Conservation (phyloP, 2,329 filamentous ascomycete genomes). For the Herpotrichia juniperi region DNA sequence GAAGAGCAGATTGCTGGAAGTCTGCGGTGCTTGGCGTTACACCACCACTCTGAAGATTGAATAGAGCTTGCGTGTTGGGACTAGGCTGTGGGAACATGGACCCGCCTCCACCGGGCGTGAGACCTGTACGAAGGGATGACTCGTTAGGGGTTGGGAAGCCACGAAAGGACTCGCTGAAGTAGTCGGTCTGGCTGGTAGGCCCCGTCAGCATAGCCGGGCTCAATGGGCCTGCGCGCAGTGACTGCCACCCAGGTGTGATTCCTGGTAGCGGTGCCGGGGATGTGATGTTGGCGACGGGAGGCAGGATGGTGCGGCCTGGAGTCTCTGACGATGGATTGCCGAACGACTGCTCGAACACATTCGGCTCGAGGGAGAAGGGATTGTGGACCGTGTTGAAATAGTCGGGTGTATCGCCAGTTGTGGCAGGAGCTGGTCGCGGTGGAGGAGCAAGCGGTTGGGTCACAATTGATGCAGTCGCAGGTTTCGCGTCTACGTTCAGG, state of each 20-base stretch:
- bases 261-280: slow-evolving; percentile 83
- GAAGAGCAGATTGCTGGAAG: slow-evolving; percentile 92
- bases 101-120: slow-evolving; percentile 92
- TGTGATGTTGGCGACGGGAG: slow-evolving; percentile 87
- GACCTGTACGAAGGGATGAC: slow-evolving; percentile 85
- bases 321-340: slow-evolving; percentile 73
- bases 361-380: slow-evolving; percentile 79
- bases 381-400: slow-evolving; percentile 58
- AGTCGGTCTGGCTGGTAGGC: slow-evolving; percentile 73
- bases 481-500: slow-evolving; percentile 13
- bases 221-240: slow-evolving; percentile 86
- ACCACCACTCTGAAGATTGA: slow-evolving; percentile 78
- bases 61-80: slow-evolving; percentile 83
- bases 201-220: slow-evolving; percentile 98
- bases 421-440: slow-evolving; percentile 52
- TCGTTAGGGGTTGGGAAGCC: slow-evolving; percentile 96
- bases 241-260: slow-evolving; percentile 81
- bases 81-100: slow-evolving; percentile 96
- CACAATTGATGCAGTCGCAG: slow-evolving; percentile 45
- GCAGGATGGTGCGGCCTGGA: slow-evolving; percentile 77
- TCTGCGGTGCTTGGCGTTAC: slow-evolving; percentile 91
- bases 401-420: slow-evolving; percentile 53
- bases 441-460: slow-evolving; percentile 58
- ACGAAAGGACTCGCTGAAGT: slow-evolving; percentile 84
- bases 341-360: slow-evolving; percentile 97